Conservation (phyloP, 2,329 filamentous ascomycete species). For the Aureobasidium melanogenum region DNA sequence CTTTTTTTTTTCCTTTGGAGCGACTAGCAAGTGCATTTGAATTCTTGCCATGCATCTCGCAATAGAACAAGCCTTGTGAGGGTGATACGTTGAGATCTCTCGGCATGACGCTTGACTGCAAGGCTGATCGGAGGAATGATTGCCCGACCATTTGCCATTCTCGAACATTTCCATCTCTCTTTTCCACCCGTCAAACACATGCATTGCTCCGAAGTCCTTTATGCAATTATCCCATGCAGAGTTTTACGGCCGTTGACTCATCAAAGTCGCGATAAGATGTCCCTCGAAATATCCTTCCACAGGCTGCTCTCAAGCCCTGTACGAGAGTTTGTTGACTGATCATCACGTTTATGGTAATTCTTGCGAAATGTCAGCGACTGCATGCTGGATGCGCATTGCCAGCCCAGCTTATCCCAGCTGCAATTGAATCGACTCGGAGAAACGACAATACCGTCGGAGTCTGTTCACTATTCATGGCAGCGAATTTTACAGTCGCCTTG, state of each 20-base stretch:
- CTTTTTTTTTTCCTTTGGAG: too few species aligned
- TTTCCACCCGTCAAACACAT: background rate
- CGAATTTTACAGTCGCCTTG: background rate
- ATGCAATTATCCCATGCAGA: background rate
- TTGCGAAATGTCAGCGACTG: background rate
- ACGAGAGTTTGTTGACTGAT: background rate
- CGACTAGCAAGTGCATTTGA: too few species aligned
- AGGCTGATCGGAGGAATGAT: background rate
- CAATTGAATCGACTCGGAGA: background rate
- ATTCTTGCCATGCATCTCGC: too few species aligned
- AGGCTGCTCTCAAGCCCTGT: background rate
- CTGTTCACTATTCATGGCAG: background rate
- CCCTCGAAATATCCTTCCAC: too few species aligned
- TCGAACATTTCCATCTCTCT: background rate
- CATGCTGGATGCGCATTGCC: too few species aligned
- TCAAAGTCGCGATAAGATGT: background rate
- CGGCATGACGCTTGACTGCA: background rate
- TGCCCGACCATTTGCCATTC: background rate
- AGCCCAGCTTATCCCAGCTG: background rate
- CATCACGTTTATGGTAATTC: background rate
- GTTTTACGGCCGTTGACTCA: background rate
- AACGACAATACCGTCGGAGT: background rate
- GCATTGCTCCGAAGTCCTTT: background rate
- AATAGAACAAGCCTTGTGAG: background rate
- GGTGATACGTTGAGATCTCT: too few species aligned